Evolutionary conservation across 345 rosid species (phyloP).

Genomic region (Hibiscus tridactylites): DNA sequence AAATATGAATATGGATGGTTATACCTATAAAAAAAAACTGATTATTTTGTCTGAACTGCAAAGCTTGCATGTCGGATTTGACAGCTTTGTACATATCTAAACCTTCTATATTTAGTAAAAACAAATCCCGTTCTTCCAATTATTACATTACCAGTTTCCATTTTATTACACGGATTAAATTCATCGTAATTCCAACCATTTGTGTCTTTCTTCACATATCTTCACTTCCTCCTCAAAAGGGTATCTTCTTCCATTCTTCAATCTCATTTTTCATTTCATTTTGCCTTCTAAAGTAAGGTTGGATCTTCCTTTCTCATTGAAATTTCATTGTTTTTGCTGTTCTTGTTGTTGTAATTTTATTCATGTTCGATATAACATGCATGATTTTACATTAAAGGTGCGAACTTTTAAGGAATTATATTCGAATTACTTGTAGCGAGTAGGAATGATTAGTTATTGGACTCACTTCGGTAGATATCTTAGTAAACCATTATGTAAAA

Average conservation of each 20-base stretch:
- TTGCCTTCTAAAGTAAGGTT: slow-evolving; percentile 12
- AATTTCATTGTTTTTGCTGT: not conserved
- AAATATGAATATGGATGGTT: too few species aligned
- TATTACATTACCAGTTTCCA: not conserved
- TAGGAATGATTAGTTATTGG: too few species aligned
- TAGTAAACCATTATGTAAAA: too few species aligned
- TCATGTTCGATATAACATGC: too few species aligned
- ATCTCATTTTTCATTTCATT: not conserved
- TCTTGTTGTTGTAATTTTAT: too few species aligned
- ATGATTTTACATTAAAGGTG: too few species aligned
- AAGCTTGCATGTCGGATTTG: too few species aligned
- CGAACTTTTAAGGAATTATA: too few species aligned
- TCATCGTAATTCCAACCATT: not conserved
- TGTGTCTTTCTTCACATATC: not conserved
- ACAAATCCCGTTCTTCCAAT: not conserved
- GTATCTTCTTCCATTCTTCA: not conserved
- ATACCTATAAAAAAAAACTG: too few species aligned
- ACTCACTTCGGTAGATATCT: too few species aligned
- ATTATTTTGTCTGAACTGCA: too few species aligned
- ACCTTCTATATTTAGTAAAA: not conserved
- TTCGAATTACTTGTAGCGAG: too few species aligned
- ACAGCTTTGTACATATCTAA: not conserved
- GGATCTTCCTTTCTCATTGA: not conserved
- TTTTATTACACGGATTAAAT: not conserved
- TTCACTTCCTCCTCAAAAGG: not conserved